Base-by-base conservation (phyloP, 352 stramenopile species). In the Phytopythium delawarense region DNA sequence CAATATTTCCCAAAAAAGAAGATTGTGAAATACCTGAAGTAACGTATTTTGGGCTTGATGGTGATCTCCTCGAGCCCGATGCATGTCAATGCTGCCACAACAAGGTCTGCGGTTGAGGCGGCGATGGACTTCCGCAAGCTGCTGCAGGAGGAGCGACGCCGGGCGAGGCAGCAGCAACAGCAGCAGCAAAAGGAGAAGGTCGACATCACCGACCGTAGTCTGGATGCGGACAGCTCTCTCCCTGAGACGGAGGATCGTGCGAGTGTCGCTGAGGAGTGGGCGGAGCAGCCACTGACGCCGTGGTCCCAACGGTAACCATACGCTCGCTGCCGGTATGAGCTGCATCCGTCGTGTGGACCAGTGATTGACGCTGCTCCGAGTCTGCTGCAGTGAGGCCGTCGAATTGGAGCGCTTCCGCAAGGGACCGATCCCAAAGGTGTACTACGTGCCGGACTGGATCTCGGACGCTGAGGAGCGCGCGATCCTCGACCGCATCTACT, bases 361-460 rank as follows among this genome's bases (percentile, higher is more conserved):
- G 48, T 6, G 6, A 28, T 15, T 8, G 11, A 23, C 5, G 21
- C 25, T 35, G 15, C 7, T 40, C 1, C 42, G 1, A 44, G 0
- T 34, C 20, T 46, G 6, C 23, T 37, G 25, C 48, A 37, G 20
- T 57, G 35, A 84, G 73, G 23, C 51, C 57, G 7, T 84, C 1
- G 64, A 82, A 15, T 59, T 88, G 0, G 66, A 74, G 6, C 51
- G 52, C 11, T 84, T 78, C 50, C 64, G 55, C 4, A 66, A 71
- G 39, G 66, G 67, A 0, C 70, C 63, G 0, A 87, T 91, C 46
- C 59, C 69, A 12, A 73, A 62, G 0, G 75, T 87, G 25, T 85
- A 79, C 46, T 89, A 87, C 60, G 70, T 91, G 16, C 78, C 79
- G 13, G 69, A 91, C 35, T 91, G 78, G 78, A 71, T 91, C 62